Base-by-base conservation (phyloP, 768 basidiomycete genomes). In the Tubosaeta sp. region DNA sequence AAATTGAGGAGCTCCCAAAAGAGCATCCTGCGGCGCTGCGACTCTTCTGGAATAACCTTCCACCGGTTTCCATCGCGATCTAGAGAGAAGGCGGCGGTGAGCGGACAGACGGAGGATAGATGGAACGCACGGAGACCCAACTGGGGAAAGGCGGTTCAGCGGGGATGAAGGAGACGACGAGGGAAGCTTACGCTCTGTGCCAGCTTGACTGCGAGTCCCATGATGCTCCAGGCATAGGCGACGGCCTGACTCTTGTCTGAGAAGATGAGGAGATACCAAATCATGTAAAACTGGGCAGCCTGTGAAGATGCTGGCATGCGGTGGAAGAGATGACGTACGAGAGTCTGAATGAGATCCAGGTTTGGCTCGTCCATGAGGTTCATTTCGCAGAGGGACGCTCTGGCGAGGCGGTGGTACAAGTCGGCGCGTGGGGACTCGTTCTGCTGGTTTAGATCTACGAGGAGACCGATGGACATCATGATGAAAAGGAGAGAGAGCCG, bases 1-100 rank as follows among this genome's bases (percentile, higher is more conserved):
- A 87, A 69, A 62, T 83, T 82, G 47, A 87, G 73, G 57, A 87
- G 71, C 65, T 87, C 84, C 86, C 86, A 88, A 63, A 87, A 84
- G 40, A 87, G 76, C 44, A 80, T 78, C 41, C 82, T 73, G 42
- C 84, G 82, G 57, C 79, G 80, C 59, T 87, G 84, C 36, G 83
- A 75, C 61, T 86, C 86, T 63, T 87, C 85, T 40, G 85, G 86
- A 30, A 86, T 82, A 40, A 80, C 73, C 61, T 84, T 84, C 54
- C 78, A 67, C 59, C 82, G 75, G 43, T 81, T 78, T 35, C 77
- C 75, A 64, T 87, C 83, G 48, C 85, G 82, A 71, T 88, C 86
- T 88, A 63, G 63, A 14, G 53, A 58, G 51, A 49, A 54, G 49
- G 52, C 62, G 55, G 55, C 53, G 56, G 53, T 65, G 40, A 67